phyloP scores from a whole-genome alignment of 2,329 filamentous ascomycete genomes.

The Ustulina deusta region DNA sequence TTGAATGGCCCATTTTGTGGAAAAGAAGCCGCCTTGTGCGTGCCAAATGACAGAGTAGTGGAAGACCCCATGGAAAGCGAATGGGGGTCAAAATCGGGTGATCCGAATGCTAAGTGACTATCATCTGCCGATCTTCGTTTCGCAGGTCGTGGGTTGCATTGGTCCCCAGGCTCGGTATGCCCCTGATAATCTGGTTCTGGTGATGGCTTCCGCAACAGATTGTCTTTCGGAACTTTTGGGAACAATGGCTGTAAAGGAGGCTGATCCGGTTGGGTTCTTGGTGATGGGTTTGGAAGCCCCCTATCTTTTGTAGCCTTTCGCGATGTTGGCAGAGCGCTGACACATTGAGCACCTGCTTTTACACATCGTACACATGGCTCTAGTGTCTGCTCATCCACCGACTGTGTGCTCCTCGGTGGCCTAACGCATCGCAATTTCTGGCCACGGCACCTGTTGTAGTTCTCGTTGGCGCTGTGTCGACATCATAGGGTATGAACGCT shows the following conservation, averaged over 20 bases:
- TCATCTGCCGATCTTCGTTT: slow-evolving; percentile 1
- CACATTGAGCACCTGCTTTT: slow-evolving; percentile 9
- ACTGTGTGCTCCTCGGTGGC: neutral
- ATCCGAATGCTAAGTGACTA: slow-evolving; percentile 1
- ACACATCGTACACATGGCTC: slow-evolving; percentile 10
- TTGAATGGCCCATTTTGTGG: neutral
- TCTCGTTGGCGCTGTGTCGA: neutral
- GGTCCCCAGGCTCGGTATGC: neutral
- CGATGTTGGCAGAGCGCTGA: neutral
- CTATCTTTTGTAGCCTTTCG: slow-evolving; percentile 6
- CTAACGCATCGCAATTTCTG: slow-evolving; percentile 16
- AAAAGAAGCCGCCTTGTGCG: neutral
- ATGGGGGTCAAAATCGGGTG: neutral
- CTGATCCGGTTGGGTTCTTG: neutral
- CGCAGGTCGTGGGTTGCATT: neutral
- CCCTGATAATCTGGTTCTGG: slow-evolving; percentile 1
- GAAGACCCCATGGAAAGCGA: slow-evolving; percentile 3
- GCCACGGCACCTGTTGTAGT: slow-evolving; percentile 5
- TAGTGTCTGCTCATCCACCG: neutral
- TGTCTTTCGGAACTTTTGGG: neutral
- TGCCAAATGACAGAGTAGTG: neutral
- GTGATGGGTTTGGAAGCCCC: neutral
- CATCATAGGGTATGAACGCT: neutral
- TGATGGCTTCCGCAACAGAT: neutral
- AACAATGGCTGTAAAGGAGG: slow-evolving; percentile 1